phyloP scores from a whole-genome alignment of 805 yeast genomes.

The Yamadazyma laniorum region DNA sequence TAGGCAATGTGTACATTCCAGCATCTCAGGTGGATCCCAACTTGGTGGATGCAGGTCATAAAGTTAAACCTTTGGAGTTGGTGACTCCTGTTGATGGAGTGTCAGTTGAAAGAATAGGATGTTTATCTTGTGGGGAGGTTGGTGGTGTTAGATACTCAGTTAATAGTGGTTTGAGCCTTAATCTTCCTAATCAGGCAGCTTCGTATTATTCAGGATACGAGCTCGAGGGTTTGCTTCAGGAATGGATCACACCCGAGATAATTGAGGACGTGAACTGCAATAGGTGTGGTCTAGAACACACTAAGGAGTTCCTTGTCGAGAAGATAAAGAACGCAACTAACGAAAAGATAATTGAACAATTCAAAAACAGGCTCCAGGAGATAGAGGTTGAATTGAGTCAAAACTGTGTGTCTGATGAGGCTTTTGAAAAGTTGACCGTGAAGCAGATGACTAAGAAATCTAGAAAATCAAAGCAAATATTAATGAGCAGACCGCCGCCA shows the following conservation, averaged over 20 bases:
- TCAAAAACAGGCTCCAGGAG: conserved; percentile 26
- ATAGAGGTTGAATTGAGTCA: conserved; percentile 51
- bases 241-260: conserved; percentile 77
- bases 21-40: conserved; percentile 78
- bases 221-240: conserved; percentile 53
- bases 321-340: conserved; percentile 49
- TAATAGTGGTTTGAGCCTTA: conserved; percentile 69
- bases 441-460: conserved; percentile 72
- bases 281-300: conserved; percentile 76
- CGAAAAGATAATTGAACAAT: conserved; percentile 29
- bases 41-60: conserved; percentile 39
- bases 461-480: conserved; percentile 79
- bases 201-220: conserved; percentile 31
- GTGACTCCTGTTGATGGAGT: conserved; percentile 92
- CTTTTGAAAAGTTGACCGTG: conserved; percentile 69
- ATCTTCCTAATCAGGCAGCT: conserved; percentile 48
- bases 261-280: conserved; percentile 95
- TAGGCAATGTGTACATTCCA: conserved; percentile 69
- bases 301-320: conserved; percentile 46
- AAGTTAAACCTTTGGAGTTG: conserved; percentile 53
- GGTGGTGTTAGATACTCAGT: conserved; percentile 89
- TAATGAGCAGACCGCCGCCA: conserved; percentile 79
- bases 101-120: conserved; percentile 85
- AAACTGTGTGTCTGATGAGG: conserved; percentile 76
- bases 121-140: conserved; percentile 86